Evolutionary conservation across 805 yeast genomes (phyloP).

Genomic region (Yarrowia yakushimensis): DNA sequence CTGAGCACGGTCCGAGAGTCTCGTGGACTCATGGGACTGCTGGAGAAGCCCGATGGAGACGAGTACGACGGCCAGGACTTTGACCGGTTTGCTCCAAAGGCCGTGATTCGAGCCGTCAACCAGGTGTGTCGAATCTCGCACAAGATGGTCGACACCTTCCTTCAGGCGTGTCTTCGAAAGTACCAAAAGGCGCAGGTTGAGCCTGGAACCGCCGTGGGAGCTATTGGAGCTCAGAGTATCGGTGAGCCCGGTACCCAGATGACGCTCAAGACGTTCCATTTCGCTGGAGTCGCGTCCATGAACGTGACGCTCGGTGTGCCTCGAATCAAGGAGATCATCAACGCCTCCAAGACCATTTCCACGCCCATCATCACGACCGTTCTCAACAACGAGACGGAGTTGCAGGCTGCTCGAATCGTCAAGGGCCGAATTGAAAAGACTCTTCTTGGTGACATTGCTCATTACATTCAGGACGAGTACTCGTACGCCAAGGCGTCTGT

Average conservation of each 20-base stretch:
- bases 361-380: slow-evolving; percentile 96
- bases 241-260: slow-evolving; percentile 99
- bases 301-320: slow-evolving; percentile 99
- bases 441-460: slow-evolving; percentile 76
- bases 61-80: slow-evolving; percentile 40
- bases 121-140: slow-evolving; percentile 56
- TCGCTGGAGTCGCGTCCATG: slow-evolving; percentile 99
- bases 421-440: slow-evolving; percentile 97
- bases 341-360: slow-evolving; percentile 90
- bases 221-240: slow-evolving; percentile 98
- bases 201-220: slow-evolving; percentile 99
- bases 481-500: slow-evolving; percentile 72
- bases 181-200: slow-evolving; percentile 89
- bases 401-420: slow-evolving; percentile 97
- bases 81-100: slow-evolving; percentile 33
- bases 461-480: slow-evolving; percentile 90
- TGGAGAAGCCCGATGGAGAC: slow-evolving; percentile 44
- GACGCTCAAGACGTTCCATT: slow-evolving; percentile 95
- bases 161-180: slow-evolving; percentile 72
- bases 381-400: slow-evolving; percentile 87
- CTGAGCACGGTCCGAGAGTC: slow-evolving; percentile 57
- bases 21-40: slow-evolving; percentile 48
- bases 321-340: slow-evolving; percentile 97
- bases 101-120: slow-evolving; percentile 35
- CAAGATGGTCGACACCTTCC: slow-evolving; percentile 57